Evolutionary conservation across 2,329 filamentous ascomycete genomes (phyloP).

Genomic region (Claviceps sp.): DNA sequence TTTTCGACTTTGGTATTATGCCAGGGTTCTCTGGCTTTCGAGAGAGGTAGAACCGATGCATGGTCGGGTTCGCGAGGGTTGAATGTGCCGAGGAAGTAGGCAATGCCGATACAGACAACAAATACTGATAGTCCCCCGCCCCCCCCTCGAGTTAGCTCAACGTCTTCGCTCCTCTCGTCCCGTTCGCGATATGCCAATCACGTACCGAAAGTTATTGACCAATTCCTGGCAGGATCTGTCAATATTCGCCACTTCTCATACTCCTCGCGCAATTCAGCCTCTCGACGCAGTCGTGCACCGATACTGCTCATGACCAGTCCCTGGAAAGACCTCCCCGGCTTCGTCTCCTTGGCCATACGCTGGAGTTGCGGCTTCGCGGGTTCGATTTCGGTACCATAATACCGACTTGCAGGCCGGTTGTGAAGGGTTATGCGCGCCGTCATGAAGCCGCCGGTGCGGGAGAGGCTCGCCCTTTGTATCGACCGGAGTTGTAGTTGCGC

Average conservation of each 20-base stretch:
- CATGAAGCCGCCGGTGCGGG: conserved; percentile 7
- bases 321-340: conserved; percentile 33
- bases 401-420: conserved; percentile 12
- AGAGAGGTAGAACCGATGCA: conserved; percentile 46
- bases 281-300: conserved; percentile 37
- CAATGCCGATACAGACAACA: conserved; percentile 34
- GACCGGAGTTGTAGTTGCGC: conserved; percentile 21
- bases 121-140: conserved; percentile 30
- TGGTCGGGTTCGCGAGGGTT: conserved; percentile 36
- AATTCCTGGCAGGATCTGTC: conserved; percentile 30
- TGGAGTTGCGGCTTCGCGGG: conserved; percentile 19
- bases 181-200: neutral
- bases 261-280: conserved; percentile 38
- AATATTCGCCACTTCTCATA: conserved; percentile 29
- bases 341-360: conserved; percentile 23
- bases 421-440: conserved; percentile 9
- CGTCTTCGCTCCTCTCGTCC: neutral
- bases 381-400: conserved; percentile 23
- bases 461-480: conserved; percentile 14
- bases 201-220: conserved; percentile 42
- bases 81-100: conserved; percentile 47
- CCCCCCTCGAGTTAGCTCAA: conserved; percentile 4
- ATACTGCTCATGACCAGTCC: conserved; percentile 49
- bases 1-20: conserved; percentile 49
- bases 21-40: conserved; percentile 32